Evolutionary conservation across 441 rosid species (phyloP).

Genomic region (Mallotus repandus): DNA sequence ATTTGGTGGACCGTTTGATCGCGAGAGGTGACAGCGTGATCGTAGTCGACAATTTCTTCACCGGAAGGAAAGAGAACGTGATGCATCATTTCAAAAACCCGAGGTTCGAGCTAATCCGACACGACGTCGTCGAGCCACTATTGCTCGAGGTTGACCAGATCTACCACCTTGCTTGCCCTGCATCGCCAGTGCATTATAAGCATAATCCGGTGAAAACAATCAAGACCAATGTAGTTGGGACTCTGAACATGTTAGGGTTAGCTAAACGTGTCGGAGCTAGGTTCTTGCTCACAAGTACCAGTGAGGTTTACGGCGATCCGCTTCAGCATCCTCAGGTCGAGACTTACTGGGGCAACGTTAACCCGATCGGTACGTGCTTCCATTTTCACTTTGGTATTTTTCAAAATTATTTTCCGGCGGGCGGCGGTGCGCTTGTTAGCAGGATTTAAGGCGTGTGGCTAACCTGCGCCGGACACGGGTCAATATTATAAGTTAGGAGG

Average conservation of each 20-base stretch:
- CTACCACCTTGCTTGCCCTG: slow-evolving; percentile 94
- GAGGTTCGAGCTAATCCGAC: slow-evolving; percentile 78
- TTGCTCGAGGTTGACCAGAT: slow-evolving; percentile 93
- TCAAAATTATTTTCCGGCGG: not conserved
- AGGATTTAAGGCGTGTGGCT: not conserved
- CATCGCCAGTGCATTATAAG: slow-evolving; percentile 95
- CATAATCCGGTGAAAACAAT: slow-evolving; percentile 92
- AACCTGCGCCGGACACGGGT: slow-evolving; percentile 4
- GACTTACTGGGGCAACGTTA: slow-evolving; percentile 99
- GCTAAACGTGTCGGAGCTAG: slow-evolving; percentile 92
- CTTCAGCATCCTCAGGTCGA: slow-evolving; percentile 94
- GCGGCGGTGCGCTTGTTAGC: slow-evolving; percentile 25
- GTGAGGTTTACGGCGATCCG: slow-evolving; percentile 97
- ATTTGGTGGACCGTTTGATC: slow-evolving; percentile 86
- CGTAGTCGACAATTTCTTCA: slow-evolving; percentile 90
- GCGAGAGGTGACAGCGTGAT: slow-evolving; percentile 88
- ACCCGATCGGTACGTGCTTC: slow-evolving; percentile 70
- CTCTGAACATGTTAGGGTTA: slow-evolving; percentile 84
- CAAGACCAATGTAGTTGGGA: slow-evolving; percentile 94
- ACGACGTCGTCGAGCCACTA: slow-evolving; percentile 89
- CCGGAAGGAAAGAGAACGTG: slow-evolving; percentile 89
- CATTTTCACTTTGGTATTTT: not conserved
- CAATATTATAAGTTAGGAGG: too few relatives aligned
- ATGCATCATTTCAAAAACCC: slow-evolving; percentile 94
- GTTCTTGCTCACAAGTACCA: slow-evolving; percentile 82